Evolutionary conservation across 352 stramenopile genomes (phyloP).

Genomic region (Pythium sukuiense): DNA sequence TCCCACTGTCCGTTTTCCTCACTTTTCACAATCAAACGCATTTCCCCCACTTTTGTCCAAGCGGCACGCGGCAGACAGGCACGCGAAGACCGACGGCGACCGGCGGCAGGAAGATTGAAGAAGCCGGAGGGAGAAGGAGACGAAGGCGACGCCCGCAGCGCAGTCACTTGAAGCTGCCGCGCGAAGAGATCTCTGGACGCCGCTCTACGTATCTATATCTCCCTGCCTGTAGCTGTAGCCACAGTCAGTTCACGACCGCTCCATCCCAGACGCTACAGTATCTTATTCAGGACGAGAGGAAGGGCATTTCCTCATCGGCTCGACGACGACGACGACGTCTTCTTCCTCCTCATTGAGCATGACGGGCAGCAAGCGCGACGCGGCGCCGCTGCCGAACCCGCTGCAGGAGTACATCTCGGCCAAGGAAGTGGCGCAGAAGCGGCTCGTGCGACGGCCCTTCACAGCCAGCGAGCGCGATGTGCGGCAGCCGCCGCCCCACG

Average conservation of each 20-base stretch:
- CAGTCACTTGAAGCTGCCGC: constrained; percentile 29
- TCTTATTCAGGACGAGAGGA: neutral
- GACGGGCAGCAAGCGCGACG: constrained; percentile 34
- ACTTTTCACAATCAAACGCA: neutral
- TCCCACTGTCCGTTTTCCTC: neutral
- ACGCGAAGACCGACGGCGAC: neutral
- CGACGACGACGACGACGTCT: neutral
- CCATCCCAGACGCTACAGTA: neutral
- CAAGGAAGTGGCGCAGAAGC: constrained; percentile 67
- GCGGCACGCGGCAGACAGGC: constrained; percentile 7
- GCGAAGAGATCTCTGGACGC: constrained; percentile 1
- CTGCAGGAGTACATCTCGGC: constrained; percentile 63
- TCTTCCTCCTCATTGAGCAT: constrained; percentile 13
- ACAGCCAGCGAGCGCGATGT: constrained; percentile 14
- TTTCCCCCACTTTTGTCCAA: neutral
- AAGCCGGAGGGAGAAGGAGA: neutral
- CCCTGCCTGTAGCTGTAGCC: constrained; percentile 1
- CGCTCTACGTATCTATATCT: constrained; percentile 7
- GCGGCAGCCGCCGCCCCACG: constrained; percentile 21
- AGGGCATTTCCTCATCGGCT: neutral
- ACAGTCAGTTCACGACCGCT: neutral
- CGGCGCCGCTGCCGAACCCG: constrained; percentile 30
- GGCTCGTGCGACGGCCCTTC: constrained; percentile 24
- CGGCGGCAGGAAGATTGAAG: neutral
- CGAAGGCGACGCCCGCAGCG: neutral